Evolutionary conservation across 345 rosid genomes (phyloP).

Genomic region (Aethionema arabicum): DNA sequence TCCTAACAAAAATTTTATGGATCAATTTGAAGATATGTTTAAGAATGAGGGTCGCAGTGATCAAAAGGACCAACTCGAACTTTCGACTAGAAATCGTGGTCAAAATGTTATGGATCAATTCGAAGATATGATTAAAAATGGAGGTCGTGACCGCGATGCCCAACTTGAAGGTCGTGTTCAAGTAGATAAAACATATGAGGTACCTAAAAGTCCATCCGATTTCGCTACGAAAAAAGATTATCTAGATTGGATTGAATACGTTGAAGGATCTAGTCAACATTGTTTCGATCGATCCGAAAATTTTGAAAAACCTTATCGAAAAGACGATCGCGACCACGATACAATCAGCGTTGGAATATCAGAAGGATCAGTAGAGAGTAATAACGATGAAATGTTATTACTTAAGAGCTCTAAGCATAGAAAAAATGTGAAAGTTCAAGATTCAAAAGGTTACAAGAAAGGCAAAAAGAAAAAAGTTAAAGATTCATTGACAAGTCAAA

Average conservation of each 20-base stretch:
- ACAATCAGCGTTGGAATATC: constrained; percentile 22
- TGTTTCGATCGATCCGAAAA: constrained; percentile 32
- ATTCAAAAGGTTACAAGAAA: constrained; percentile 29
- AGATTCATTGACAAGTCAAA: constrained; percentile 26
- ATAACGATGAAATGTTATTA: constrained; percentile 22
- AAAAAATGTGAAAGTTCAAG: constrained; percentile 18
- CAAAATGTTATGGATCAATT: constrained; percentile 31
- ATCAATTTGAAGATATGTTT: constrained; percentile 20
- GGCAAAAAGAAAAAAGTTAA: constrained; percentile 21
- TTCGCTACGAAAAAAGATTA: constrained; percentile 33
- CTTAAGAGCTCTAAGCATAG: constrained; percentile 26
- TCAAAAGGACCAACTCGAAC: constrained; percentile 12
- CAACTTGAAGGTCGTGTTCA: constrained; percentile 20
- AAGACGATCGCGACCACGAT: constrained; percentile 10
- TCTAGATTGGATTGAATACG: constrained; percentile 38
- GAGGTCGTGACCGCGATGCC: constrained; percentile 23
- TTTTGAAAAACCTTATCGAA: constrained; percentile 1
- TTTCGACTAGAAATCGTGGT: constrained; percentile 14
- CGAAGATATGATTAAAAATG: constrained; percentile 27
- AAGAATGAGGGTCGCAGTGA: constrained; percentile 14
- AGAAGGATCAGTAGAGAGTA: constrained; percentile 37
- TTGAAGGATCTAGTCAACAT: constrained; percentile 39
- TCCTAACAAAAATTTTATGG: constrained; percentile 15
- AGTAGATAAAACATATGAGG: constrained; percentile 8
- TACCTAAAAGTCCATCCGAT: constrained; percentile 1